Evolutionary conservation across 2,329 filamentous ascomycete genomes (phyloP).

Genomic region (Simplicillium sp.): DNA sequence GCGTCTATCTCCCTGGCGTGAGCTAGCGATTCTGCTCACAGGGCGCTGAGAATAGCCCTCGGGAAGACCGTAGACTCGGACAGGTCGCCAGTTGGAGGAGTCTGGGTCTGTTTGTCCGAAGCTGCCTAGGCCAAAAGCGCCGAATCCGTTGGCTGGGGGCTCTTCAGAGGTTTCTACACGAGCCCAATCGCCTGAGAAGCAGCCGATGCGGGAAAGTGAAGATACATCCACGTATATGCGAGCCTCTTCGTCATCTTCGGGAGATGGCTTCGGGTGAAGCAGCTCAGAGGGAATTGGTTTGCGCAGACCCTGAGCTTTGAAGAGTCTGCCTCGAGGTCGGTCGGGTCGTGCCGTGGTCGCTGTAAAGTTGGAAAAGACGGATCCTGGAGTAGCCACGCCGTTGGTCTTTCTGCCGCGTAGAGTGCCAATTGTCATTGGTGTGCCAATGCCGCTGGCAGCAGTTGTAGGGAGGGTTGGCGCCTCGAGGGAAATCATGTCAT

Average conservation of each 20-base stretch:
- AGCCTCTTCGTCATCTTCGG: constrained; percentile 77
- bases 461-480: constrained; percentile 71
- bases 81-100: constrained; percentile 64
- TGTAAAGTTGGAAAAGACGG: constrained; percentile 82
- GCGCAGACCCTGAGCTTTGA: constrained; percentile 73
- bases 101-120: constrained; percentile 47
- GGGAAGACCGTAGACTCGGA: constrained; percentile 80
- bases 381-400: constrained; percentile 73
- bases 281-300: constrained; percentile 64
- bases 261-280: constrained; percentile 70
- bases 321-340: constrained; percentile 65
- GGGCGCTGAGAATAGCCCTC: constrained; percentile 58
- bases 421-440: constrained; percentile 61
- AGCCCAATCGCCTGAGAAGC: constrained; percentile 97
- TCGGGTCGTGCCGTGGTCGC: constrained; percentile 71
- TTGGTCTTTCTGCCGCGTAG: constrained; percentile 53
- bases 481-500: constrained; percentile 86
- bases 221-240: constrained; percentile 85
- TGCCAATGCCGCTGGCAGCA: constrained; percentile 69
- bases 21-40: constrained; percentile 50
- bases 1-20: constrained; percentile 39
- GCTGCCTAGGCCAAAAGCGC: constrained; percentile 57
- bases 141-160: constrained; percentile 58
- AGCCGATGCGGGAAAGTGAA: constrained; percentile 79
- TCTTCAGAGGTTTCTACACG: constrained; percentile 70